phyloP scores from a whole-genome alignment of 257 asterid genomes.

The Knoxia roxburghii region DNA sequence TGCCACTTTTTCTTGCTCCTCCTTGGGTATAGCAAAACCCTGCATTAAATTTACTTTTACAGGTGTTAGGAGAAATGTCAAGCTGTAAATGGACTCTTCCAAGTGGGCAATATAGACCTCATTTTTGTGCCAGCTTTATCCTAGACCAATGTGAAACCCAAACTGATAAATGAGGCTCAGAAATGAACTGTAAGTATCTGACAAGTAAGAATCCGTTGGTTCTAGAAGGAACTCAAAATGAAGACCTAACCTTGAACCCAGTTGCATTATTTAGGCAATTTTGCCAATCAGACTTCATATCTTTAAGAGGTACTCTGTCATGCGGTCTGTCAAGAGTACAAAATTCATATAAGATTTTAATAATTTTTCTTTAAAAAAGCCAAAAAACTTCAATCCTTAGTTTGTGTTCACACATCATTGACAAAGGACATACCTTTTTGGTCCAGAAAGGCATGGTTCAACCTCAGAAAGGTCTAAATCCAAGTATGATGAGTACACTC shows the following conservation, averaged over 20 bases:
- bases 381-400: not conserved
- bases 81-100: not conserved
- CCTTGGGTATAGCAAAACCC: conserved; percentile 96
- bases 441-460: conserved; percentile 89
- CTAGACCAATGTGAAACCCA: not conserved
- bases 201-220: not conserved
- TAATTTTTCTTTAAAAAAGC: not conserved
- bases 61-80: not conserved
- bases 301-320: conserved; percentile 81
- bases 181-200: not conserved
- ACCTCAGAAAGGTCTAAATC: conserved; percentile 62
- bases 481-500: conserved; percentile 68
- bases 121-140: not conserved
- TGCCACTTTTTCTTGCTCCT: conserved; percentile 68
- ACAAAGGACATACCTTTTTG: conserved; percentile 54
- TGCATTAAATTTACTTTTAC: conserved; percentile 18
- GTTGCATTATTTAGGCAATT: conserved; percentile 83
- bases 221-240: not conserved
- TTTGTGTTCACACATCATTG: not conserved
- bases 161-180: not conserved
- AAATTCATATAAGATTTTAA: not conserved
- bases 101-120: not conserved
- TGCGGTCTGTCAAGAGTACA: conserved; percentile 62
- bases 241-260: conserved; percentile 78
- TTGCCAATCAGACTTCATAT: conserved; percentile 93